Evolutionary conservation across 1,139 yeast genomes (phyloP), one percentile per base, ranked within the genome.

Genomic region (Saccharomyces hybrid): DNA sequence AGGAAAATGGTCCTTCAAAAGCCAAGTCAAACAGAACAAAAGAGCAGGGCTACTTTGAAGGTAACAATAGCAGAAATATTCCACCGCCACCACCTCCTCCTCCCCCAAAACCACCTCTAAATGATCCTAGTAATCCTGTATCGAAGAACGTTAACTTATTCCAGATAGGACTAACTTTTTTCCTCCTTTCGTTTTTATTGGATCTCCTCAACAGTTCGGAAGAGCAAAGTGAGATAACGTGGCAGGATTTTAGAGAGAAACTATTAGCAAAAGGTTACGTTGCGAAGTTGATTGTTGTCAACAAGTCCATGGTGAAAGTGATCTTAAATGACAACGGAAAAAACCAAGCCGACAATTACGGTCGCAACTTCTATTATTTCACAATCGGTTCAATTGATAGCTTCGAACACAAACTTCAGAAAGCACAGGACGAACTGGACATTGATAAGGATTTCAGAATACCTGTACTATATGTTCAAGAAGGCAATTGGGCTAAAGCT

Each of bases 351-450:
- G 77, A 58, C 72, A 74, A 62, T 73, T 73, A 59, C 71, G 80
- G 56, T 62, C 71, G 67, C 52, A 72, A 77, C 11, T 79, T 77
- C 29, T 84, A 80, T 50, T 76, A 75, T 50, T 84, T 86, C 71
- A 82, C 85, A 5, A 84, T 86, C 65, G 93, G 93, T 3, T 84
- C 91, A 0, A 79, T 86, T 16, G 87, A 84, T 53, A 78, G 77
- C 53, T 86, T 86, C 68, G 95, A 86, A 68, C 86, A 80, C 57
- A 86, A 84, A 62, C 72, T 86, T 71, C 78, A 78, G 58, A 72
- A 74, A 46, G 79, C 82, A 3, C 90, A 86, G 67, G 83, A 83
- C 54, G 81, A 82, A 57, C 73, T 82, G 62, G 76, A 77, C 3
- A 80, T 84, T 53, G 83, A 84, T 2, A 76, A 80, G 19, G 80